These are phyloP conservation scores for Euphorbia peplus DNA, from an alignment of 345 rosid genomes.

Conservation along the genomic window DNA sequence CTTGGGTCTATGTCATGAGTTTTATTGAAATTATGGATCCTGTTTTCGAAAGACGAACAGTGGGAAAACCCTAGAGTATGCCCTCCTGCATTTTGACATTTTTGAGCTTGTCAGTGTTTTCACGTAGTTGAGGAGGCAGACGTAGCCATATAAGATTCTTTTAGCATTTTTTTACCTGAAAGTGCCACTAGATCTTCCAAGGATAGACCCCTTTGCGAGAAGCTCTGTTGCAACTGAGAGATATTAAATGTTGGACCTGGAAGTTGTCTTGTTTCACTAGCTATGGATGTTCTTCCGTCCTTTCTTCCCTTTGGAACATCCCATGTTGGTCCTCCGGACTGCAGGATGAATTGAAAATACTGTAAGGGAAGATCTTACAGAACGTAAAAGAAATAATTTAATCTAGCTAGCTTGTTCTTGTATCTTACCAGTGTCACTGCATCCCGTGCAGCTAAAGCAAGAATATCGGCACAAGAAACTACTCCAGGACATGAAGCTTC, in stretches of 20 bases:
- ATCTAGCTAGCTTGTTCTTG: background rate
- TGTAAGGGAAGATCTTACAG: background rate
- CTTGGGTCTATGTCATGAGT: slow-evolving; percentile 33
- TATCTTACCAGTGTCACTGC: slow-evolving; percentile 40
- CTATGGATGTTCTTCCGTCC: slow-evolving; percentile 43
- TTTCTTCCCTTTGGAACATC: slow-evolving; percentile 48
- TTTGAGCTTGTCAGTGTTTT: background rate
- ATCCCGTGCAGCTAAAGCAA: slow-evolving; percentile 51
- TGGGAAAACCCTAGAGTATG: slow-evolving; percentile 51
- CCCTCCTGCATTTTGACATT: slow-evolving; percentile 30
- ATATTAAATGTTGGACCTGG: slow-evolving; percentile 47
- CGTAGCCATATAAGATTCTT: background rate
- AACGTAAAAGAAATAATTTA: background rate
- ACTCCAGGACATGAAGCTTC: slow-evolving; percentile 43
- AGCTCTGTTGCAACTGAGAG: slow-evolving; percentile 43
- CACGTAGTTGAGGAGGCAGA: background rate
- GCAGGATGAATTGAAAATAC: slow-evolving; percentile 16
- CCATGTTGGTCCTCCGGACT: slow-evolving; percentile 56
- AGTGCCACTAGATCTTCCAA: slow-evolving; percentile 43
- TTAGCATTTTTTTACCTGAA: slow-evolving; percentile 27
- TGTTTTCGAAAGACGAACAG: slow-evolving; percentile 45
- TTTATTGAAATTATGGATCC: slow-evolving; percentile 39
- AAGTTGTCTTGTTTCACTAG: slow-evolving; percentile 38
- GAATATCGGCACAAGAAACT: slow-evolving; percentile 47
- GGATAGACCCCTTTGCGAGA: slow-evolving; percentile 42